A percentile compares a stretch with the other conserved stretches of the same genome.
phyloP scores from a whole-genome alignment of 768 basidiomycete species.

The Podaxis sp. region DNA sequence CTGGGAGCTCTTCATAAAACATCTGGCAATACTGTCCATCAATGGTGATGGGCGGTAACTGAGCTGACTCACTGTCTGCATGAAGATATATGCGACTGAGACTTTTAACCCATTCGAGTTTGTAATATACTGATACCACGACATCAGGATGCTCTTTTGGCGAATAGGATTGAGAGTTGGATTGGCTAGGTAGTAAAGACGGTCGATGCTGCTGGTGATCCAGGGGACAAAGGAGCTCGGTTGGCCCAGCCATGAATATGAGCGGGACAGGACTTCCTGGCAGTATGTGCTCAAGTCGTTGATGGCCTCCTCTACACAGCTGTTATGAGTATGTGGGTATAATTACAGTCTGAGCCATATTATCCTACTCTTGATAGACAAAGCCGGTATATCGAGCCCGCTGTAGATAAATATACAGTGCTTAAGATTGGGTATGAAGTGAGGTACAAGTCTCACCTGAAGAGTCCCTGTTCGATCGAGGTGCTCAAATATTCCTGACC shows the following conservation, averaged over 20 bases:
- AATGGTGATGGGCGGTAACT: not conserved
- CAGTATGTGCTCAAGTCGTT: not conserved
- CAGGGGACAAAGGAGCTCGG: not conserved
- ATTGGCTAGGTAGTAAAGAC: not conserved
- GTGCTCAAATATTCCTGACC: not conserved
- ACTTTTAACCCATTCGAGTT: not conserved
- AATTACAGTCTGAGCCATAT: not conserved
- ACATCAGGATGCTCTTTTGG: not conserved
- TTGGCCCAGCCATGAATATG: not conserved
- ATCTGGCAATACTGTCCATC: not conserved
- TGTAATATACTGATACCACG: not conserved
- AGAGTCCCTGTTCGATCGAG: not conserved
- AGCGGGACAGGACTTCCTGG: not conserved
- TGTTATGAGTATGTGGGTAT: not conserved
- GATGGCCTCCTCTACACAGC: not conserved
- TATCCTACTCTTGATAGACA: not conserved
- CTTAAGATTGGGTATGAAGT: not conserved
- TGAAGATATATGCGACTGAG: not conserved
- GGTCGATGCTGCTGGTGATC: not conserved
- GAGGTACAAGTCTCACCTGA: not conserved
- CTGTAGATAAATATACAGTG: not conserved
- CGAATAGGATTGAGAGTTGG: not conserved
- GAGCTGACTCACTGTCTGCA: not conserved
- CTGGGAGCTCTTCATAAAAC: too few species aligned
- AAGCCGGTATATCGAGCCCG: not conserved